Conservation (phyloP, 192 early-diverging fungal genomes). For the Dissophora ornata region DNA sequence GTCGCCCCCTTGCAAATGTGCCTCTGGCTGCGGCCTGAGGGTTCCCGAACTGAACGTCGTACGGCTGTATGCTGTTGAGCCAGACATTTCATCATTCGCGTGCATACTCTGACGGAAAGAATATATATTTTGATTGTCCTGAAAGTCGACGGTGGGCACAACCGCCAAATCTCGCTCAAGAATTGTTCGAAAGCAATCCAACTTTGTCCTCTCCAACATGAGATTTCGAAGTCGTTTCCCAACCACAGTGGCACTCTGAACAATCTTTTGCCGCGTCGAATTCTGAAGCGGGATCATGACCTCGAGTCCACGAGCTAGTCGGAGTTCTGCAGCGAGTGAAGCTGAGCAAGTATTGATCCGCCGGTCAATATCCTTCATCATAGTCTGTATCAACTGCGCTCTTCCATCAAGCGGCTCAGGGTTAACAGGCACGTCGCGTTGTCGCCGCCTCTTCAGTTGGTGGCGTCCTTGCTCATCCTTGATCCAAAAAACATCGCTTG, state of each 20-base stretch:
- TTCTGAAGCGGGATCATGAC: slow-evolving; percentile 74
- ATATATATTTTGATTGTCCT: too few relatives aligned
- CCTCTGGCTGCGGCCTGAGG: not conserved
- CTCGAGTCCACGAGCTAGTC: slow-evolving; percentile 72
- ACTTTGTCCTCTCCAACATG: slow-evolving; percentile 68
- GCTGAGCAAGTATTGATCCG: slow-evolving; percentile 62
- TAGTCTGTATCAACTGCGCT: slow-evolving; percentile 51
- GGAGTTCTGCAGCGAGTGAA: slow-evolving; percentile 63
- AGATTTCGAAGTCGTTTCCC: slow-evolving; percentile 65
- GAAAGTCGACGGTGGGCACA: not conserved
- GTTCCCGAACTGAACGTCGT: not conserved
- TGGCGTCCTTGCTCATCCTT: slow-evolving; percentile 54
- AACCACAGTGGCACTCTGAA: slow-evolving; percentile 65
- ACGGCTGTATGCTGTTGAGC: slow-evolving; percentile 16
- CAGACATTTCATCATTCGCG: not conserved
- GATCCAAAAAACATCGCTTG: slow-evolving; percentile 40
- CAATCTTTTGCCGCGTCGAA: slow-evolving; percentile 70
- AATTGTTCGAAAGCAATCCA: slow-evolving; percentile 80
- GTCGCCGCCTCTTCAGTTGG: slow-evolving; percentile 23
- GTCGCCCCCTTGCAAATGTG: not conserved
- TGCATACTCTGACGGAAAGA: not conserved
- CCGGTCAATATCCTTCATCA: slow-evolving; percentile 61
- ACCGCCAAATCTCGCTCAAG: slow-evolving; percentile 62
- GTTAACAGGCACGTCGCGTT: not conserved
- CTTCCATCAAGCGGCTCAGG: slow-evolving; percentile 29